Percentiles rank a stretch among this genome's conserved stretches.
These are phyloP conservation scores for Glycyrrhiza uralensis DNA, from an alignment of 306 rosid genomes.

Conservation along the genomic window DNA sequence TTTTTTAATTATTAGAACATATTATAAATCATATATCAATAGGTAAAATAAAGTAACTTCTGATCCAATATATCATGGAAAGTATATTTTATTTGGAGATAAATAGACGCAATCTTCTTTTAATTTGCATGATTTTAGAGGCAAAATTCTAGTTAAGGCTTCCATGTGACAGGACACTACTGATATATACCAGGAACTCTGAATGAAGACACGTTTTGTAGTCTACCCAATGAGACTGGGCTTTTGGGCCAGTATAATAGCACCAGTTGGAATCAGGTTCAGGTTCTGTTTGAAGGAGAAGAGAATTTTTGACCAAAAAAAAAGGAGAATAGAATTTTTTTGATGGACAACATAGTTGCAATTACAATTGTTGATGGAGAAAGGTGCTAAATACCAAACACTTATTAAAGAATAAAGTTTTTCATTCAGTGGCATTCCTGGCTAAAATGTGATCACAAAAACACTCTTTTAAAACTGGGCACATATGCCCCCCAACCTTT, in stretches of 20 bases:
- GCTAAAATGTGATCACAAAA: constrained; percentile 31
- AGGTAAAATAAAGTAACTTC: neutral
- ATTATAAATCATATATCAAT: neutral
- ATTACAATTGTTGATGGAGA: constrained; percentile 30
- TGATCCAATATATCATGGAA: neutral
- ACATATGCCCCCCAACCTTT: constrained; percentile 20
- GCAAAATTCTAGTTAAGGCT: neutral
- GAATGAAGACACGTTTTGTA: neutral
- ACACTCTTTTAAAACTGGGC: constrained; percentile 19
- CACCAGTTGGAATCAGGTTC: constrained; percentile 33
- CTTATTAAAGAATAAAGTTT: constrained; percentile 34
- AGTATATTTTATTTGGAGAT: neutral
- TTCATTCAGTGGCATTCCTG: constrained; percentile 20
- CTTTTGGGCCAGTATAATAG: constrained; percentile 25
- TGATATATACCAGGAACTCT: neutral
- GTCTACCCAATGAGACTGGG: constrained; percentile 18
- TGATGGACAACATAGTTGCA: constrained; percentile 16
- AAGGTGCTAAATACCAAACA: constrained; percentile 24
- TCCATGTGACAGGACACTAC: neutral
- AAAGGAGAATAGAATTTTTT: constrained; percentile 24
- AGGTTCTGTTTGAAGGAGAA: constrained; percentile 24
- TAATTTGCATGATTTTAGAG: neutral
- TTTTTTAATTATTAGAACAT: neutral
- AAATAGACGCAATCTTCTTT: neutral
- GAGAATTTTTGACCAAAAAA: too few relatives aligned